Evolutionary conservation across 2,329 filamentous ascomycete genomes (phyloP).

Genomic region (Exophiala calicioides): DNA sequence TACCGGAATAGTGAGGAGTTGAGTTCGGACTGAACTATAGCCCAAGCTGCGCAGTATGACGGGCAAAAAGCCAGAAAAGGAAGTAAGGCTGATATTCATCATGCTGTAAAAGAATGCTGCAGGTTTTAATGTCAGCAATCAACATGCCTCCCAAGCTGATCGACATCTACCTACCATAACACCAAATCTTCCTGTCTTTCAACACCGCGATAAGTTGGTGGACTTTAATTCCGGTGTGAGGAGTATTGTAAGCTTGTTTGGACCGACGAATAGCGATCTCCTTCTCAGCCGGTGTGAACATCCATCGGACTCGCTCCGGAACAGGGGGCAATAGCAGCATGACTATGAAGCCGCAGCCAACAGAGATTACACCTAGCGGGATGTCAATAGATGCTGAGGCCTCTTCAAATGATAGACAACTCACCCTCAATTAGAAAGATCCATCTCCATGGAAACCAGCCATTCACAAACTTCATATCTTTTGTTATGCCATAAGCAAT

Average conservation of each 20-base stretch:
- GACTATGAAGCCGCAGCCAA: slow-evolving; percentile 12
- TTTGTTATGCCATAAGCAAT: slow-evolving; percentile 52
- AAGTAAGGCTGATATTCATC: slow-evolving; percentile 1
- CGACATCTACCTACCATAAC: not conserved
- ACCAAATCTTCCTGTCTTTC: slow-evolving; percentile 1
- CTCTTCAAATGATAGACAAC: no score
- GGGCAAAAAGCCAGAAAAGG: slow-evolving; percentile 4
- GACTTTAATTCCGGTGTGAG: slow-evolving; percentile 3
- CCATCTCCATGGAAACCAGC: slow-evolving; percentile 47
- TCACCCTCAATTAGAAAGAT: slow-evolving; percentile 52
- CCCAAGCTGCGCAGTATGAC: slow-evolving; percentile 3
- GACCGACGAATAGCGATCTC: slow-evolving; percentile 2
- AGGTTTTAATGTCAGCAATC: not conserved
- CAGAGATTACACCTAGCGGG: slow-evolving; percentile 39
- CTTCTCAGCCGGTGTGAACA: slow-evolving; percentile 10
- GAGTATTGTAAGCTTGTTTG: slow-evolving; percentile 7
- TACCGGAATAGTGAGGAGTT: slow-evolving; percentile 8
- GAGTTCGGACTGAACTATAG: not conserved
- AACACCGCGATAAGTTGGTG: not conserved
- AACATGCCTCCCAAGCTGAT: no score
- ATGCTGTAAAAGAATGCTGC: not conserved
- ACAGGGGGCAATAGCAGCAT: slow-evolving; percentile 3
- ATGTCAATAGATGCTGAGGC: no score
- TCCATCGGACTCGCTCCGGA: slow-evolving; percentile 4
- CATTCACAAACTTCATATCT: slow-evolving; percentile 51